phyloP scores from a whole-genome alignment of 2,329 filamentous ascomycete species.

The Talaromyces albobiverticillius region DNA sequence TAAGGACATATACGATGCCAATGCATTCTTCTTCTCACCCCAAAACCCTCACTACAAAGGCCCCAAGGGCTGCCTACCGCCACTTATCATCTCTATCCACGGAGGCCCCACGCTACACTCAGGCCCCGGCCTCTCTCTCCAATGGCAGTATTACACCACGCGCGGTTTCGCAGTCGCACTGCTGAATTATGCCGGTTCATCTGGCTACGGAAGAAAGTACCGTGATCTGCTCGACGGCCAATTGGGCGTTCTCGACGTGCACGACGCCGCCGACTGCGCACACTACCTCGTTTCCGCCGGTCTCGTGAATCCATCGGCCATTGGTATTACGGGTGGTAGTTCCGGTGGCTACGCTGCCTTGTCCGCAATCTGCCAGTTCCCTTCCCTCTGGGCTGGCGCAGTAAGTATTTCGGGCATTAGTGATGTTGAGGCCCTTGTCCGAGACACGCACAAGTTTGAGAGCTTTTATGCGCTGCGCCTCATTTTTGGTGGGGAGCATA shows the following conservation, averaged over 20 bases:
- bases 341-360: conserved; percentile 56
- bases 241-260: conserved; percentile 53
- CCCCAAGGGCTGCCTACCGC: conserved; percentile 39
- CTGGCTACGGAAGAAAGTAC: conserved; percentile 51
- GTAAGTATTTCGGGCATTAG: conserved; percentile 53
- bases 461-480: conserved; percentile 50
- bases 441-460: conserved; percentile 57
- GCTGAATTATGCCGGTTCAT: conserved; percentile 55
- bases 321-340: conserved; percentile 52
- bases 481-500: conserved; percentile 34
- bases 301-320: conserved; percentile 34
- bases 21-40: conserved; percentile 52
- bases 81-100: conserved; percentile 51
- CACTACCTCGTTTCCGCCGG: conserved; percentile 39
- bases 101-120: conserved; percentile 51
- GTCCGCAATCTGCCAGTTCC: conserved; percentile 47
- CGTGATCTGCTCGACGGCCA: conserved; percentile 48
- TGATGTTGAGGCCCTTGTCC: conserved; percentile 47
- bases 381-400: conserved; percentile 49
- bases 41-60: conserved; percentile 45
- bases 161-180: conserved; percentile 52
- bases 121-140: conserved; percentile 44
- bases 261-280: conserved; percentile 50
- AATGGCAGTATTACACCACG: conserved; percentile 53
- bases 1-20: conserved; percentile 29